phyloP scores from a whole-genome alignment of 2,329 filamentous ascomycete genomes.

The Neurospora crassa region DNA sequence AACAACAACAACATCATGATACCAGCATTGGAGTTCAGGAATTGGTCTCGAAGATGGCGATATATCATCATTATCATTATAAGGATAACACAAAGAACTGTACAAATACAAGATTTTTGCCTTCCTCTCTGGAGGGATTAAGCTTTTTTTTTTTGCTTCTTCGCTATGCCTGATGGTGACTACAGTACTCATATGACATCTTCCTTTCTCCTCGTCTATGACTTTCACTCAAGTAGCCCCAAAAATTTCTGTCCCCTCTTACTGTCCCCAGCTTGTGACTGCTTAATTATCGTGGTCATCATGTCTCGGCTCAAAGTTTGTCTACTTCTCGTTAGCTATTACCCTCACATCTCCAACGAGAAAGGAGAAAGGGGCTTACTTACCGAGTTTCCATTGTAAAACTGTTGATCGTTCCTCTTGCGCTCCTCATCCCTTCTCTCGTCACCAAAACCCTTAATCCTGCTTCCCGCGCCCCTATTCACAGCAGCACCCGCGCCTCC shows the following conservation, averaged over 20 bases:
- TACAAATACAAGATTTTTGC: background rate
- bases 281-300: constrained; percentile 34
- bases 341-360: too few relatives aligned
- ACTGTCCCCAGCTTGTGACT: background rate
- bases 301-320: constrained; percentile 60
- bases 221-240: background rate
- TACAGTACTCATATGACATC: background rate
- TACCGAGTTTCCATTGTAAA: constrained; percentile 90
- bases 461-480: constrained; percentile 8
- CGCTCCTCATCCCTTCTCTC: constrained; percentile 38
- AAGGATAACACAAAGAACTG: background rate
- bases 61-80: background rate
- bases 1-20: background rate
- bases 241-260: background rate
- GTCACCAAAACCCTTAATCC: constrained; percentile 41
- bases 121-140: background rate
- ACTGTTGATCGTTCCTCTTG: constrained; percentile 37
- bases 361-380: constrained; percentile 17
- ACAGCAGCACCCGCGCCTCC: constrained; percentile 1
- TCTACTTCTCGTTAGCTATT: constrained; percentile 30
- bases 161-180: background rate
- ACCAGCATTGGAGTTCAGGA: background rate
- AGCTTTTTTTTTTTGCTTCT: background rate
- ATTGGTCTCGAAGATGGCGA: background rate
- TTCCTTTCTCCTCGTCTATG: background rate